Base-by-base conservation (phyloP, 2,329 filamentous ascomycete species). In the Ophiosphaerella narmari region DNA sequence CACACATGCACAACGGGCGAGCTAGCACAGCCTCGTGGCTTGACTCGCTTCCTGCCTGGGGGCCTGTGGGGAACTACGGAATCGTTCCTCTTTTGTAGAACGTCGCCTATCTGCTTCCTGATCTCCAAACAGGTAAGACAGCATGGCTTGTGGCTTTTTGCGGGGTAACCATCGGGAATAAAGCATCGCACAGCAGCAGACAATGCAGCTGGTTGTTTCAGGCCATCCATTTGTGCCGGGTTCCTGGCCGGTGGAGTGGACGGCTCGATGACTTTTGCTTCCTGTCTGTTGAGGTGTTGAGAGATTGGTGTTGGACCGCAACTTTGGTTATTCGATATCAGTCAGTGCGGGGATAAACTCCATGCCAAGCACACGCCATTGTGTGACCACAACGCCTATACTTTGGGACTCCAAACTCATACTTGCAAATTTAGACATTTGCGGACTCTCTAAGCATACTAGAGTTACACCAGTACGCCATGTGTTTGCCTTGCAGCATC, bases 101-200 rank as follows among this genome's bases (percentile, higher is more conserved):
- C 59, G 38, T 63, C 55, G 60, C 56, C 50, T 57, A 68, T 64
- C 62, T 65, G 54, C 56, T 51, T 45, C 54, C 54, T 56, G 54
- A 63, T 62, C 60, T 64, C 31, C 48, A 66, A 66, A 66, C 62
- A 65, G 53, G 50, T 58, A 56, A 60, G 55, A 62, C 62, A 61
- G 60, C 65, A 66, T 64, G 52, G 13, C 36, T 34, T 36, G 29
- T 24, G 48, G 46, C 53, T 52, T 43, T 21, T 50, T 57, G 60
- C 50, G 60, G 62, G 62, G 59, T 54, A 59, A 54, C 44, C 37
- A 54, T 61, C 57, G 52, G 57, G 48, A 57, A 36, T 32, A 36
- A 38, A n/a, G 39, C 43, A 38, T 43, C 18, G 42, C 48, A 35
- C 45, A 31, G 26, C 38, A 39, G n/a, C 23, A 39, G 21, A 34